Evolutionary conservation across 2,329 filamentous ascomycete species (phyloP).

Genomic region (Pezicula neosporulosa): DNA sequence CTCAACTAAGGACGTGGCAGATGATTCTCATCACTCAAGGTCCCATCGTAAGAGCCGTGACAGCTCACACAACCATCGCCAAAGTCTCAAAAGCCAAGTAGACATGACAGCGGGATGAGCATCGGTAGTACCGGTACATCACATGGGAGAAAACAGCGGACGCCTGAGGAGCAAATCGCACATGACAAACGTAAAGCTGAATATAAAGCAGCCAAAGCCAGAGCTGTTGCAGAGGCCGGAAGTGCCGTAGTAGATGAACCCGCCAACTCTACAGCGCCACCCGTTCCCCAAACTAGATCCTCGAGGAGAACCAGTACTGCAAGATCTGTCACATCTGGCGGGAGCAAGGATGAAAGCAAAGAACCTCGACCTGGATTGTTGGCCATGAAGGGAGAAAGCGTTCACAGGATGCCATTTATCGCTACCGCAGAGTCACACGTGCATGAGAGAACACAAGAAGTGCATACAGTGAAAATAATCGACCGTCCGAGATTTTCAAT

Average conservation of each 20-base stretch:
- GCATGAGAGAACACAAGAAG: background rate
- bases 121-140: constrained; percentile 1
- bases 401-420: background rate
- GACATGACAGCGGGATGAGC: constrained; percentile 8
- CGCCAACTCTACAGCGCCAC: background rate
- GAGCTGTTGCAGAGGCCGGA: background rate
- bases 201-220: constrained; percentile 1
- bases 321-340: background rate
- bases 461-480: background rate
- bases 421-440: constrained; percentile 1
- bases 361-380: background rate
- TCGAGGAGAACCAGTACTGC: background rate
- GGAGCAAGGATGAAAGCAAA: background rate
- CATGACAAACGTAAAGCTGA: constrained; percentile 8
- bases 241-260: background rate
- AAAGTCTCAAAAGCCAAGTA: constrained; percentile 3
- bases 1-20: background rate
- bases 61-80: background rate
- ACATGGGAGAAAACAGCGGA: constrained; percentile 2
- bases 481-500: constrained; percentile 9
- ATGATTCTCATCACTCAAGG: background rate
- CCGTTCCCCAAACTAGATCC: background rate
- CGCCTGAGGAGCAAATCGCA: constrained; percentile 8
- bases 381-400: background rate
- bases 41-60: constrained; percentile 4